Base-by-base conservation (phyloP, 2,329 filamentous ascomycete species). In the Aspergillus pseudoglaucus region DNA sequence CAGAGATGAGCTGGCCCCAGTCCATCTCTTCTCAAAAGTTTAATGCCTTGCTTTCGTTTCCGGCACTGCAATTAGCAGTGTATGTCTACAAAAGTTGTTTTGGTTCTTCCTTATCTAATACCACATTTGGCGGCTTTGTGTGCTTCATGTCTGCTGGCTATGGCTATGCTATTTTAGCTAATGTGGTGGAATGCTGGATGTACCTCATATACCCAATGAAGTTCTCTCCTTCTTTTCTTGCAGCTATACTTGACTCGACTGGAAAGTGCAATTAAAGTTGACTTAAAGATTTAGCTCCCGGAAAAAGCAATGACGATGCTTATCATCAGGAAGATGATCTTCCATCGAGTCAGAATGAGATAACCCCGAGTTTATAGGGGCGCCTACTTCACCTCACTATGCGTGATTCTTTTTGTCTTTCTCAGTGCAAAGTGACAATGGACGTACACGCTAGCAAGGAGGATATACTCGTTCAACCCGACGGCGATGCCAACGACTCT, bases 21-120 rank as follows among this genome's bases (percentile, higher is more conserved):
- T 23, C 18, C 38, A 20, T 40, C 38, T 40, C 35, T 38, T 38
- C 38, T 40, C 38, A 53, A 54, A 56, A 58, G 57, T 45, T 39
- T 48, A 43, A 15, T 20, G 12, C 15, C 10, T 30, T 18, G 18
- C n/a, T 30, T 15, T 27, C 22, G 22, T 22, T 22, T 22, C 5
- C 22, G 22, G 22, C 22, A 22, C 22, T 22, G 22, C 22, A 22
- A 22, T 22, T 22, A 22, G 22, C 22, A 22, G 22, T 22, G 22
- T 22, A 22, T 22, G 22, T 5, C 22, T 6, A 22, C 22, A 32
- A 12, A 44, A 32, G 17, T 32, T 44, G n/a, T 30, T n/a, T 32
- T 35, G 30, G 32, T 10, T 35, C 17, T 17, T 37, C 33, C n/a
- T 37, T n/a, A 18, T 37, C 33, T 37, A 18, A 15, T 30, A 30